Conservation (phyloP, 306 rosid genomes). For the Malus sylvestris region DNA sequence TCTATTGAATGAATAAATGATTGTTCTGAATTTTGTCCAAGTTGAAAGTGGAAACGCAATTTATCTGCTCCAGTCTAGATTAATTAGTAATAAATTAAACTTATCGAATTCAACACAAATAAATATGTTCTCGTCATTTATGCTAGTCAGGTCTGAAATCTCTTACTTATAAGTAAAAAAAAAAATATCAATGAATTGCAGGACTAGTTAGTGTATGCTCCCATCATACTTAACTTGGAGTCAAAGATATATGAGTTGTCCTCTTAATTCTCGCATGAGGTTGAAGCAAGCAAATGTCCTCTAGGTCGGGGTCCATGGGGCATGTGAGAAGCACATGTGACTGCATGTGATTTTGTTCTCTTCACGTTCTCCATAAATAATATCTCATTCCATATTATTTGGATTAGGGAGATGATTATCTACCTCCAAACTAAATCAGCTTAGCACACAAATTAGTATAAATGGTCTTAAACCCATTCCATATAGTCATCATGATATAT, state of each 20-base stretch:
- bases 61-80: no score
- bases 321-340: conserved; percentile 23
- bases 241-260: conserved; percentile 17
- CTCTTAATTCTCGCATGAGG: conserved; percentile 23
- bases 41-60: no score
- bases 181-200: no score
- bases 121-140: no score
- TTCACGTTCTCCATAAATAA: not conserved
- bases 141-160: rapidly evolving
- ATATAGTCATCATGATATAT: not conserved
- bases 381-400: not conserved
- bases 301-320: conserved; percentile 9
- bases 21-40: no score
- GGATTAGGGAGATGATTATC: not conserved
- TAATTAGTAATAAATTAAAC: no score
- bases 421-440: not conserved
- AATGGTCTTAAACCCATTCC: not conserved
- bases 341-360: conserved; percentile 25
- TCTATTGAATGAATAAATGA: no score
- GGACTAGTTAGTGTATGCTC: no score
- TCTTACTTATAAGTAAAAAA: no score
- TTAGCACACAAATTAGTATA: not conserved
- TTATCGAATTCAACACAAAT: no score
- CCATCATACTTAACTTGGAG: conserved; percentile 24
- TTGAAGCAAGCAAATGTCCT: conserved; percentile 24